Evolutionary conservation across 495 filamentous ascomycete genomes (phyloP), one percentile per base, ranked within the genome.

Genomic region (Penicillium cinerascens): DNA sequence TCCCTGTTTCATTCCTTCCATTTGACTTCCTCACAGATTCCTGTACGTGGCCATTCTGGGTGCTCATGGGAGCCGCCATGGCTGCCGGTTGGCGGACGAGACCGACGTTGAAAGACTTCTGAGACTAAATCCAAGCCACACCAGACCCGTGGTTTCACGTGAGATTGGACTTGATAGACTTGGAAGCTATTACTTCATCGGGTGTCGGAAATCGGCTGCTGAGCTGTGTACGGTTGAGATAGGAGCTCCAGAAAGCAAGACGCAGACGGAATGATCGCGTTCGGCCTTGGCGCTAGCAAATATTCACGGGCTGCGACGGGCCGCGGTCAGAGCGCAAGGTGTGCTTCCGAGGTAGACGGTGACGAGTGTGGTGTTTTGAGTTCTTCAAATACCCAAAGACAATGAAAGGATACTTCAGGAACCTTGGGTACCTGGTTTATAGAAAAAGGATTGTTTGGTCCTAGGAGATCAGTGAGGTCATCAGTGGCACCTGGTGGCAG

Each of bases 31-130:
- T 44, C 9, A 43, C 47, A 44, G 52, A 45, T 8, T 68, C 61
- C 40, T 58, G 22, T n/a, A 38, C 59, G 47, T 68, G 56, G 15
- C 63, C 69, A 60, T 70, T 71, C 48, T 69, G 63, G 44, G 17
- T 29, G 50, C 52, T 40, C 29, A 33, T 33, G 29, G 13, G 29
- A 33, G 51, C 52, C 64, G 72, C 70, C 39, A 29, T 63, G 41
- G 47, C 33, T 53, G 47, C 44, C 26, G 35, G 13, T 51, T 51
- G 42, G 44, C 48, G 13, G 18, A 43, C 53, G 40, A 55, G 54
- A 44, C 47, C 42, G 42, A 54, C 47, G 46, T 26, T 40, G 37
- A 42, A 43, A 56, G 38, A 40, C 35, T 54, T 33, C 29, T 10
- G 50, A 52, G 33, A 40, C 46, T 33, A 40, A 45, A 37, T 27